These are phyloP conservation scores for Debaryomyces sp. DNA, from an alignment of 1,139 yeast species.

Conservation along the genomic window DNA sequence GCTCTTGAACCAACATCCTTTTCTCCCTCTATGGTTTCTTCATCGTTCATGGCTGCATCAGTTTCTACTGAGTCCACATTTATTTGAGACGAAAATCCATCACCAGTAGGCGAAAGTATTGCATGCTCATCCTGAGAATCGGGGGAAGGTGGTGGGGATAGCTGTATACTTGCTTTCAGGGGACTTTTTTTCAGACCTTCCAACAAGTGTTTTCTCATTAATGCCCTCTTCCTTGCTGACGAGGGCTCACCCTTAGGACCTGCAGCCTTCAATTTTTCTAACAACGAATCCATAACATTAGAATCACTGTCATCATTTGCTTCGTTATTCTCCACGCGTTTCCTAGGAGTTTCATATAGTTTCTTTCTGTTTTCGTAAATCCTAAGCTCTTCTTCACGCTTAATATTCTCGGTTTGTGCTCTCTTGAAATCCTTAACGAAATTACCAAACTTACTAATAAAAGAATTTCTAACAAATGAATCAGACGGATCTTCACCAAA, in stretches of 20 bases:
- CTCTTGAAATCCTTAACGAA: conserved; percentile 76
- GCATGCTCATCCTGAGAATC: conserved; percentile 16
- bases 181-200: conserved; percentile 33
- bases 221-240: conserved; percentile 80
- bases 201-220: conserved; percentile 64
- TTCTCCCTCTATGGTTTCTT: conserved; percentile 19
- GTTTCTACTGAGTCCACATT: conserved; percentile 6
- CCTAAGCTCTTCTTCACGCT: conserved; percentile 77
- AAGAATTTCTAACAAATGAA: conserved; percentile 63
- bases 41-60: conserved; percentile 9
- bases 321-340: conserved; percentile 20
- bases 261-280: conserved; percentile 73
- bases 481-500: conserved; percentile 81
- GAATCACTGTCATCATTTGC: conserved; percentile 32
- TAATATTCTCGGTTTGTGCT: conserved; percentile 75
- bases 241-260: conserved; percentile 78
- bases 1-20: conserved; percentile 63
- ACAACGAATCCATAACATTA: conserved; percentile 73
- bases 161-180: conserved; percentile 11
- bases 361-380: conserved; percentile 75
- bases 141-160: conserved; percentile 18
- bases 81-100: conserved; percentile 10
- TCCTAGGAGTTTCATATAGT: conserved; percentile 52
- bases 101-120: conserved; percentile 15
- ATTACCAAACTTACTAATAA: conserved; percentile 71